Evolutionary conservation across 495 filamentous ascomycete genomes (phyloP), one percentile per base, ranked within the genome.

Genomic region (Evernia prunastri): DNA sequence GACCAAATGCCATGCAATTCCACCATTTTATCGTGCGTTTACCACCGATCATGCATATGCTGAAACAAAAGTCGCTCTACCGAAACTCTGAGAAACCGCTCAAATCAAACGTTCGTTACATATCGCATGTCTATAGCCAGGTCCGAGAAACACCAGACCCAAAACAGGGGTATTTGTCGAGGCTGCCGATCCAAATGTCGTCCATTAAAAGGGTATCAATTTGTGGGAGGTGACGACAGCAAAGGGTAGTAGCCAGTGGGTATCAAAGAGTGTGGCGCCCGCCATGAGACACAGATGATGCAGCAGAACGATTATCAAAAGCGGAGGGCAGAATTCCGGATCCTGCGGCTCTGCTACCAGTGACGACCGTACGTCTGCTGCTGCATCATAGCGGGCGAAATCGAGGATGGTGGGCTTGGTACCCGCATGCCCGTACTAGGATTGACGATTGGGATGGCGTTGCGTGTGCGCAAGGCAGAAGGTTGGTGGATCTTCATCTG

Each of bases 381-480:
- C 80, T 92, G 89, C 87, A 93, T 88, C 79, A 91, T 83, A 72
- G 80, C 86, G 61, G 92, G 91, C 58, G 91, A 94, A 70, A 96
- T 88, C 63, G 91, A 96, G 58, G 84, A 88, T 4, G 94, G 93
- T 68, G 94, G 95, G 79, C 92, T 96, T 40, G 92, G 84, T 76
- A 96, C 82, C 67, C 84, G 85, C 76, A 93, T 84, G 66, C 94
- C 91, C 39, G 95, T 97, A 65, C 81, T 88, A 40, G 94, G 94
- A 82, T 99, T 96, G 77, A 99, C 88, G 74, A 99, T 99, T 23
- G 94, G 95, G 69, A 99, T 99, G 69, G 94, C 91, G 73, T 96
- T 97, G 69, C 93, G 89, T 67, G 87, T 86, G 73, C 95, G 89
- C 63, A 89, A 88, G 61, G 92, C 88, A 59, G 90, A 76, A 47